Evolutionary conservation across 345 rosid species (phyloP).

Genomic region (Cardiospermum halicacabum): DNA sequence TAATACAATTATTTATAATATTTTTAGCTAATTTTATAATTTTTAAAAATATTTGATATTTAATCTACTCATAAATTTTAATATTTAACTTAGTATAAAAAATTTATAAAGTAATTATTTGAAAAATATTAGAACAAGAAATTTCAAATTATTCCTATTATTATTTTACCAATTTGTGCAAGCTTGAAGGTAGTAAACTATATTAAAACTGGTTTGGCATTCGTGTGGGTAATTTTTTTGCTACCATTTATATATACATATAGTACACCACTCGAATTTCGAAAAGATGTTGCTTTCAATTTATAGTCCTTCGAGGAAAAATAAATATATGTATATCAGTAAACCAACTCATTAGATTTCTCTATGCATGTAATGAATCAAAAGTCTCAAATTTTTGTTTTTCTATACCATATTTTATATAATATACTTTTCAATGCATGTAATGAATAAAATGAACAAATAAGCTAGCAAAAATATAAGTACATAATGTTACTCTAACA

Average conservation of each 20-base stretch:
- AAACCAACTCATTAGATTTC: not conserved
- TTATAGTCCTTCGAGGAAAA: not conserved
- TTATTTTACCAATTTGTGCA: too few relatives aligned
- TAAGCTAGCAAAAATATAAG: not conserved
- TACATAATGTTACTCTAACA: too few relatives aligned
- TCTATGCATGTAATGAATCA: conserved; percentile 10
- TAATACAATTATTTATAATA: too few relatives aligned
- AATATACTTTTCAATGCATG: too few relatives aligned
- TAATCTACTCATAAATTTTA: too few relatives aligned
- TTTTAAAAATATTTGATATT: too few relatives aligned
- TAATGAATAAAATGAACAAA: conserved; percentile 7
- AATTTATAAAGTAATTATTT: too few relatives aligned
- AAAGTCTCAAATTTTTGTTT: not conserved
- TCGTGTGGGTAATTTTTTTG: not conserved
- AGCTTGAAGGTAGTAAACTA: too few relatives aligned
- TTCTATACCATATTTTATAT: not conserved
- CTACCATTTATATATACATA: not conserved
- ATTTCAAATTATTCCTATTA: too few relatives aligned
- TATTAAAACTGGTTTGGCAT: not conserved
- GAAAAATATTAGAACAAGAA: too few relatives aligned
- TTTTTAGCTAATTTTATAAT: too few relatives aligned
- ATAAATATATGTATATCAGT: not conserved
- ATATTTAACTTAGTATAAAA: too few relatives aligned
- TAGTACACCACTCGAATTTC: not conserved
- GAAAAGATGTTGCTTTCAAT: not conserved